A percentile compares a stretch with the other conserved stretches of the same genome.
Evolutionary conservation across 805 yeast genomes (phyloP).

Genomic region (Tetrapisispora fleetii): DNA sequence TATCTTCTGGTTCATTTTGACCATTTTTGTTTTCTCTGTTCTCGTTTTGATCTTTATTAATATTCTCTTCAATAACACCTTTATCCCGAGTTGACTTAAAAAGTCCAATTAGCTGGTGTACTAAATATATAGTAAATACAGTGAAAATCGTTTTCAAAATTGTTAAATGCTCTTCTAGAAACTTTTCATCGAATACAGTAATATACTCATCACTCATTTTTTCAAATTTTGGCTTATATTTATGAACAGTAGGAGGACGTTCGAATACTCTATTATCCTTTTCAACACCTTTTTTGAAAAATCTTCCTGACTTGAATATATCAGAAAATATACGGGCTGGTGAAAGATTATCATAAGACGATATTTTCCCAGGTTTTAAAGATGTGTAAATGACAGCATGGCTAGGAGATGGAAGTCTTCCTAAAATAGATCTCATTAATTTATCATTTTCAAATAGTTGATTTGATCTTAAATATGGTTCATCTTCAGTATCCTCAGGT

Average conservation of each 20-base stretch:
- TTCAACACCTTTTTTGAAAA: slow-evolving; percentile 44
- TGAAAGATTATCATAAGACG: slow-evolving; percentile 14
- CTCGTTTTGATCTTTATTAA: too few relatives aligned
- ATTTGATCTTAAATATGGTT: slow-evolving; percentile 5
- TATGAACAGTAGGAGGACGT: slow-evolving; percentile 26
- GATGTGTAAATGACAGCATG: slow-evolving; percentile 52
- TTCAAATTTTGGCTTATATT: slow-evolving; percentile 24
- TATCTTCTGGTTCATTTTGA: not conserved
- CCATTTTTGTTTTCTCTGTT: not conserved
- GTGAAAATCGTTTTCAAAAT: slow-evolving; percentile 13
- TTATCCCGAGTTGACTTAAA: not conserved
- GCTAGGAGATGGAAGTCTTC: slow-evolving; percentile 67
- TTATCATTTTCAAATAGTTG: slow-evolving; percentile 32
- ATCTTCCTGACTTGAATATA: slow-evolving; percentile 38
- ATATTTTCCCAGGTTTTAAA: slow-evolving; percentile 15
- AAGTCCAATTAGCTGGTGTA: not conserved
- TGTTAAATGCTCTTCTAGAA: slow-evolving; percentile 15
- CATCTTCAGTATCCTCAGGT: slow-evolving; percentile 23
- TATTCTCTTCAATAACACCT: not conserved
- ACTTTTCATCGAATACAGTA: slow-evolving; percentile 18
- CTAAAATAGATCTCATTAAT: slow-evolving; percentile 43
- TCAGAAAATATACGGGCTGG: slow-evolving; percentile 43
- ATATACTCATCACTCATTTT: slow-evolving; percentile 8
- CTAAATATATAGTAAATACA: slow-evolving; percentile 1
- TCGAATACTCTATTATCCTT: slow-evolving; percentile 35